phyloP scores from a whole-genome alignment of 768 basidiomycete species.

The Leccinum subgranulosum region DNA sequence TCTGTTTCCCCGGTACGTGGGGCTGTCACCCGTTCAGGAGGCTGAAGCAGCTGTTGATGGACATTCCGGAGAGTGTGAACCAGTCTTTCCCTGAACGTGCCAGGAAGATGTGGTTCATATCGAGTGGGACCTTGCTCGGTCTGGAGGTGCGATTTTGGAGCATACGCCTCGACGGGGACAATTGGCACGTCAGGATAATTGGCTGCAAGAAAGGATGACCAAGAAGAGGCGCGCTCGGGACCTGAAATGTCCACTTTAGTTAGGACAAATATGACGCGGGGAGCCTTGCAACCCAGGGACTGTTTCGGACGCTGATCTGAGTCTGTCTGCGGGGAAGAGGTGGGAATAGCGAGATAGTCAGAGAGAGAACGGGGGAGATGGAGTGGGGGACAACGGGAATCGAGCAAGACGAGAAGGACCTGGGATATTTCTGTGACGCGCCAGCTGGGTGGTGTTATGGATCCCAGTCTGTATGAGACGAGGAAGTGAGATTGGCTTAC shows the following conservation, averaged over 20 bases:
- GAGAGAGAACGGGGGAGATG: slow-evolving; percentile 83
- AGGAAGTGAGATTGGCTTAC: slow-evolving; percentile 40
- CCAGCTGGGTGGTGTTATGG: slow-evolving; percentile 54
- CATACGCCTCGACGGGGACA: slow-evolving; percentile 76
- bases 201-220: slow-evolving; percentile 58
- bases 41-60: slow-evolving; percentile 64
- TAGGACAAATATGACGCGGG: slow-evolving; percentile 62
- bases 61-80: slow-evolving; percentile 62
- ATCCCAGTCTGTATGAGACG: slow-evolving; percentile 2
- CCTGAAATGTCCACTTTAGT: slow-evolving; percentile 90
- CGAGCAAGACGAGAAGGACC: slow-evolving; percentile 83
- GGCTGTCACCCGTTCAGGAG: slow-evolving; percentile 57
- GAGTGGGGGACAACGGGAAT: slow-evolving; percentile 84
- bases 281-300: slow-evolving; percentile 30
- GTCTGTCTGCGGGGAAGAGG: background rate
- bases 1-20: slow-evolving; percentile 33
- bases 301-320: slow-evolving; percentile 21
- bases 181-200: slow-evolving; percentile 55
- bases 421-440: slow-evolving; percentile 89
- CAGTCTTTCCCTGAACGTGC: slow-evolving; percentile 58
- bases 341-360: slow-evolving; percentile 45
- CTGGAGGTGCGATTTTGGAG: slow-evolving; percentile 39
- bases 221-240: slow-evolving; percentile 55
- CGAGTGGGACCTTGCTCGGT: slow-evolving; percentile 42
- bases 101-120: slow-evolving; percentile 67